Base-by-base conservation (phyloP, 2,329 filamentous ascomycete genomes). In the Blumeria graminis region DNA sequence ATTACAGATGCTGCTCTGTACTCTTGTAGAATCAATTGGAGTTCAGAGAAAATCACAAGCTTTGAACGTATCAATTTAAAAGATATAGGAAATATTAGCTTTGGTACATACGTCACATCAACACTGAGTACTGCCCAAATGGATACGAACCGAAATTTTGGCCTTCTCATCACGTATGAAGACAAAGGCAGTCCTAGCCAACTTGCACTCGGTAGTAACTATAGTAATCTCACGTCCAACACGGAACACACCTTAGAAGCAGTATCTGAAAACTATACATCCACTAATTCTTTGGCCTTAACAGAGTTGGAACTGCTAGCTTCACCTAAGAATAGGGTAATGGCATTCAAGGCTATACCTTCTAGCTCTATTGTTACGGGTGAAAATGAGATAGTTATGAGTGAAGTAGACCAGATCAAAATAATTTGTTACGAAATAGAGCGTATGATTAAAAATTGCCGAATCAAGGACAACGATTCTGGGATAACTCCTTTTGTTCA, bases 1-100 rank as follows among this genome's bases (percentile, higher is more conserved):
- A 72, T 98, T 35, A 96, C 92, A 0, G 83, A 94, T 61, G 74
- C 76, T 0, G 90, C 88, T 0, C 68, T 96, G 2, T 96, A 96
- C 66, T 80, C 86, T 59, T 95, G 89, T 67, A 80, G 86, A 13
- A 89, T 96, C 63, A 88, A 96, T 68, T 96, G 90, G 88, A 84
- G 85, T 60, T 82, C 88, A 7, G 92, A 96, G 70, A 96, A 96
- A 66, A 86, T 98, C 1, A 82, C 84, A 11, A 88, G 84, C 0
- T 96, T 95, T 67, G 89, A 96, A 69, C 76, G 89, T 7, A 80
- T 95, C 13, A 81, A 84, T 57, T 74, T 96, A 7, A 74, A 77
- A 18, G 84, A 86, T 57, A 72, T 98, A 38, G 75, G 76, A 1
- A 74, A 76, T 28, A 78, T 98, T 62, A 81, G 81, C 64, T 78